Conservation (phyloP, 352 stramenopile species). For the Phytophthora uliginosa region DNA sequence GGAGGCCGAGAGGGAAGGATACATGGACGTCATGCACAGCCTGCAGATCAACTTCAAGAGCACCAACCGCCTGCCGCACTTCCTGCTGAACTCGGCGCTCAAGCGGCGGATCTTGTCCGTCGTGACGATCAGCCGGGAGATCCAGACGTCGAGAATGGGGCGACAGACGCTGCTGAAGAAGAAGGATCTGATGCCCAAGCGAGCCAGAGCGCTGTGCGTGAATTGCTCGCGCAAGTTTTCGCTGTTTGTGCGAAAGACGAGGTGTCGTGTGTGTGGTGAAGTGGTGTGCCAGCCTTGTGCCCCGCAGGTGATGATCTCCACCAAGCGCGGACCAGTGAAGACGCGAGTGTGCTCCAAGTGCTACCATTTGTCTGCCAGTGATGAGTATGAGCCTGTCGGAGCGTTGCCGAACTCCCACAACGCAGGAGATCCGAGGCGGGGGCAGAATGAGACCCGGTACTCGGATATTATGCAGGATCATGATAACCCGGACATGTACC, state of each 20-base stretch:
- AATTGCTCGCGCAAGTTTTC: conserved; percentile 79
- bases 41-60: conserved; percentile 90
- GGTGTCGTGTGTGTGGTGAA: conserved; percentile 78
- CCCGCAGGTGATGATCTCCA: conserved; percentile 60
- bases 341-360: conserved; percentile 73
- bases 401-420: conserved; percentile 18
- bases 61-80: conserved; percentile 66
- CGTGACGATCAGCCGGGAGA: conserved; percentile 72
- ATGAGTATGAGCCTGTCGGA: conserved; percentile 44
- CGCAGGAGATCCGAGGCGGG: conserved; percentile 24
- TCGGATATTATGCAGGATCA: conserved; percentile 51
- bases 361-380: conserved; percentile 44
- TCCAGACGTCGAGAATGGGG: conserved; percentile 66
- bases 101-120: conserved; percentile 75
- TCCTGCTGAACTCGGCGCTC: conserved; percentile 72
- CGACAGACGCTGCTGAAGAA: conserved; percentile 69
- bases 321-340: conserved; percentile 44
- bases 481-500: conserved; percentile 30
- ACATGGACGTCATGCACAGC: conserved; percentile 90
- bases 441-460: conserved; percentile 54
- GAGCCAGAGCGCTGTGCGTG: conserved; percentile 56
- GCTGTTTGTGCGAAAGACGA: conserved; percentile 77
- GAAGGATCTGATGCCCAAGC: conserved; percentile 79
- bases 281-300: conserved; percentile 82
- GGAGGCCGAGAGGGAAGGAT: conserved; percentile 76